Base-by-base conservation (phyloP, 164 flowering plant species). In the Buxus sempervirens region DNA sequence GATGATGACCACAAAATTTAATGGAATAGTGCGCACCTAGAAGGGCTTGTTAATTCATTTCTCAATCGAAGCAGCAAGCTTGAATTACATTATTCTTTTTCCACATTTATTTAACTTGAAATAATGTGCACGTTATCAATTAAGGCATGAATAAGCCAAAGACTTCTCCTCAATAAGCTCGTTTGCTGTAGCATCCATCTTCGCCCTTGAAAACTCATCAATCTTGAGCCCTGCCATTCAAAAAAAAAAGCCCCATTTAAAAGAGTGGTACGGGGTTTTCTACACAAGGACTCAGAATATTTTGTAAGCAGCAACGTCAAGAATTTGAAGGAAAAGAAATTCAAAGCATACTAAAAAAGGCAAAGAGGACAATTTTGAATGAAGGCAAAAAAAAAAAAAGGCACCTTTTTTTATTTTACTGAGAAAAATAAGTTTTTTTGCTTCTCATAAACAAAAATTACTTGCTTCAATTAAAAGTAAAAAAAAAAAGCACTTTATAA, bases 151-250 rank as follows among this genome's bases (percentile, higher is more conserved):
- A 76, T 88, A 76, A 10, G 96, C 98, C 65, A 89, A 69, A 16
- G 83, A 25, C 71, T 80, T 89, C 82, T 93, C 98, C 76, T 90
- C 93, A 19, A 72, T 63, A 20, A 89, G 90, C 80, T 93, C 96
- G 41, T 82, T 67, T 16, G 86, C 86, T 14, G 96, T 81, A 9
- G 80, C 85, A 73, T 93, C 96, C 96, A 93, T 81, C 80, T 85
- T 90, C 28, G 67, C 68, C 78, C 90, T 84, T 27, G 96, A 90
- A 67, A 90, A 80, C 53, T 84, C 91, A 57, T 93, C 86, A 19
- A 90, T 87, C 73, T 88, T 81, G 28, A 93, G 84, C 69, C 96
- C 96, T 92, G 84, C 70, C 55, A 72, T 64, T 15, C 20, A 20
- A 58, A 58, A 13, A 42, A 55, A 60, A 24, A 41, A 42, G 61